Conservation (phyloP, 176 grass and related monocot genomes). For the Alloteropsis semialata region DNA sequence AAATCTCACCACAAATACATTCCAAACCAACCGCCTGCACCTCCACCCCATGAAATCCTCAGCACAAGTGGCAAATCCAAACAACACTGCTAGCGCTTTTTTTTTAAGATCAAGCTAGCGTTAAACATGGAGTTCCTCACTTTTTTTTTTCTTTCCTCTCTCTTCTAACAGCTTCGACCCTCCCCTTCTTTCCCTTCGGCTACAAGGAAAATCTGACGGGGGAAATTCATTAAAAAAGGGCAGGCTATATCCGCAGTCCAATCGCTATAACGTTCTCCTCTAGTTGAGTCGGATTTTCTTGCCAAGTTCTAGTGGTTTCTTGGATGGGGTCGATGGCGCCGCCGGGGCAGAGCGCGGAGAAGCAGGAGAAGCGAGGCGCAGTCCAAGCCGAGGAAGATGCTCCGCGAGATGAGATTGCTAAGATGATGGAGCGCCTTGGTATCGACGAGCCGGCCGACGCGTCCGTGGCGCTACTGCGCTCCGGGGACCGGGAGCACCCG, state of each 20-base stretch:
- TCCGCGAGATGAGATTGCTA: background rate
- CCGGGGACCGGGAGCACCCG: background rate
- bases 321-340: slow-evolving; percentile 7
- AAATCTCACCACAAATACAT: too few species aligned
- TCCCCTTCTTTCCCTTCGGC: slow-evolving; percentile 3
- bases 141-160: background rate
- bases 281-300: too few species aligned
- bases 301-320: too few species aligned
- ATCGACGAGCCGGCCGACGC: background rate
- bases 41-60: too few species aligned
- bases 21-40: too few species aligned
- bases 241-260: slow-evolving; percentile 7
- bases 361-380: too few species aligned
- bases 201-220: background rate
- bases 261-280: background rate
- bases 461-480: background rate
- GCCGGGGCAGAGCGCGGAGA: background rate
- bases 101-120: too few species aligned
- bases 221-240: slow-evolving; percentile 2
- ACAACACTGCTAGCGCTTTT: too few species aligned
- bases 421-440: background rate
- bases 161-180: background rate
- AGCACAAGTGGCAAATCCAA: too few species aligned
- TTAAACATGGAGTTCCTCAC: background rate
- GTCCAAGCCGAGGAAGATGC: background rate